Evolutionary conservation across 2,329 filamentous ascomycete species (phyloP), one percentile per base, ranked within the genome.

Genomic region (Scorias spongiosa): DNA sequence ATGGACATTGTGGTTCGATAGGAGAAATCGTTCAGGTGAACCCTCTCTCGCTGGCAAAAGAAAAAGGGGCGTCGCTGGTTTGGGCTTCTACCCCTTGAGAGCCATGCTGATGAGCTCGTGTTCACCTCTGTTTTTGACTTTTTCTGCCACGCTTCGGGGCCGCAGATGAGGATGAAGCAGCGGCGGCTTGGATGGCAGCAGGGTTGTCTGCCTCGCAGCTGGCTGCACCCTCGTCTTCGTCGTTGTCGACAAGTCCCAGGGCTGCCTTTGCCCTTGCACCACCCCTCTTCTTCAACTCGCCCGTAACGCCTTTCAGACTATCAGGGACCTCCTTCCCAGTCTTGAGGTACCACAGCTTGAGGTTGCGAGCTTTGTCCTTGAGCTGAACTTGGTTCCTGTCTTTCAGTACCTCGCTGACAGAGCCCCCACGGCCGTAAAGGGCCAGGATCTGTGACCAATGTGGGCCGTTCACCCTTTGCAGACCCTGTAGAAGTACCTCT

Each of bases 361-460:
- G 65, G 51, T 94, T 94, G 41, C 86, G 73, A 1, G 86, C 86
- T 63, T 94, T 94, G 58, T 94, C 86, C 61, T 94, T 94, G 10
- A 93, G 70, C 58, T 93, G 87, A 0, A 94, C 87, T 57, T 94
- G 86, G 39, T 87, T 93, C 29, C 86, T 75, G 58, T 93, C 87
- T 53, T 88, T 89, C 15, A 93, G 70, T 18, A 89, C 82, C 53
- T 89, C 81, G 40, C 79, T 88, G 18, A 89, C 76, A 0, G 80
- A 82, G 5, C 87, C 87, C 37, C 81, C 82, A 0, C 77, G 74
- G 0, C 87, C 87, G 58, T 89, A 93, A 37, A 93, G 73, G 1
- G 80, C 80, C 10, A 94, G 68, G 40, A 94, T 94, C 58, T 93
- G 86, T 52, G 84, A 89, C 87, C 87, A 94, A 56, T 94, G 86